Base-by-base conservation (phyloP, 495 filamentous ascomycete species). In the Neurospora sp. region DNA sequence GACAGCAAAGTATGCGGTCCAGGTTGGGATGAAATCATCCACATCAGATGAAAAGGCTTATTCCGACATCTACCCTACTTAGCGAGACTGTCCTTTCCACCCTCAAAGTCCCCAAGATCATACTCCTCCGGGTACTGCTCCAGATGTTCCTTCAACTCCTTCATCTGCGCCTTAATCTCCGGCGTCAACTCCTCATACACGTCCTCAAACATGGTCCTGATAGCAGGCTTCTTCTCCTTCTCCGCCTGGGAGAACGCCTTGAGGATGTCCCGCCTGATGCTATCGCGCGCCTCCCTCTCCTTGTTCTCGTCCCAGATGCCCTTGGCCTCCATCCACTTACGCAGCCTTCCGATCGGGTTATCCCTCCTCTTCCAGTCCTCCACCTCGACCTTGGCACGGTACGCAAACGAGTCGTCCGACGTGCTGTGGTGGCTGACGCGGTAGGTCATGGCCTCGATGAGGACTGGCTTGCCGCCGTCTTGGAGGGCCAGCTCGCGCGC, bases 361-460 rank as follows among this genome's bases (percentile, higher is more conserved):
- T 99, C 96, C 11, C 96, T 86, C 5, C 94, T 86, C 80, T 98
- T 98, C 96, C 96, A 99, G 76, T 98, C 95, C 78, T 99, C 96
- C 3, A 99, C 96, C 77, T 99, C 96, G 0, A 97, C 92, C 37
- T 89, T 88, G 0, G 95, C 94, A 20, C 96, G 93, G 81, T 99
- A 99, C 2, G 95, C 95, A 78, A 97, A 98, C 42, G 92, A 94
- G 79, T 99, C 96, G 77, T 99, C 96, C n/a, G 90, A 93, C 0
- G 96, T 99, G 81, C 94, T 97, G 83, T 99, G 96, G 80, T 99
- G 96, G 41, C 90, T 93, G 66, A 99, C 94, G 18, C 96, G 94
- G 81, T 99, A 99, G 38, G 92, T 94, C 96, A 99, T 98, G 23
- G 93, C 94, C 83, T 99, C 96, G 70, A 99, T 91, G 4, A 99